phyloP scores from a whole-genome alignment of 1,139 yeast species.

The Pichia sp. region DNA sequence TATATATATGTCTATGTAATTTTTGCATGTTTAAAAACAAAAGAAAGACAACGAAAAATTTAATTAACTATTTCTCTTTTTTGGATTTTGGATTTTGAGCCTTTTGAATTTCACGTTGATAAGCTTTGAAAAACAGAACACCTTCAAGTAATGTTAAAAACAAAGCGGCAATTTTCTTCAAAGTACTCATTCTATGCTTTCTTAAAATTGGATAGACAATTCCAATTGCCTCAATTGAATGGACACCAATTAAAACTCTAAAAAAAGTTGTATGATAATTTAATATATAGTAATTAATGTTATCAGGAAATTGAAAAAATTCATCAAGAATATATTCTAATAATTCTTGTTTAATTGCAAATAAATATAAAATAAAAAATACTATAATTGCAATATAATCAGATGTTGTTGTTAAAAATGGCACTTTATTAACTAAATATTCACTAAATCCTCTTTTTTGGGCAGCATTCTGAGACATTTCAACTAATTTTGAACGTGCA shows the following conservation, averaged over 20 bases:
- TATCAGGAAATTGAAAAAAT: slow-evolving; percentile 2
- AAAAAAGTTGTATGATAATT: slow-evolving; percentile 21
- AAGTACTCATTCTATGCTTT: slow-evolving; percentile 51
- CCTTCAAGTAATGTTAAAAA: slow-evolving; percentile 53
- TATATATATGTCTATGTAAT: not conserved
- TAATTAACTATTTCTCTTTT: not conserved
- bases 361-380: slow-evolving; percentile 20
- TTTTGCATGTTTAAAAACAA: too few relatives aligned
- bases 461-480: slow-evolving; percentile 71
- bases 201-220: slow-evolving; percentile 40
- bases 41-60: not conserved
- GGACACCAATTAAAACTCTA: slow-evolving; percentile 34
- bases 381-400: slow-evolving; percentile 26
- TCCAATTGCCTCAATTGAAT: slow-evolving; percentile 40
- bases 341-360: slow-evolving; percentile 30
- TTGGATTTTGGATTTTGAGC: slow-evolving; percentile 16
- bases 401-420: slow-evolving; percentile 6
- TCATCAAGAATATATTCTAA: slow-evolving; percentile 26
- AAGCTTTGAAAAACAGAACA: slow-evolving; percentile 39
- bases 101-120: slow-evolving; percentile 28
- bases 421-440: slow-evolving; percentile 42
- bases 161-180: slow-evolving; percentile 43
- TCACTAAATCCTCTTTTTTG: slow-evolving; percentile 58
- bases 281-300: slow-evolving; percentile 1
- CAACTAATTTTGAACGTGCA: slow-evolving; percentile 52